These are phyloP conservation scores for Clonostachys rosea DNA, from an alignment of 2,329 filamentous ascomycete genomes.

Conservation along the genomic window DNA sequence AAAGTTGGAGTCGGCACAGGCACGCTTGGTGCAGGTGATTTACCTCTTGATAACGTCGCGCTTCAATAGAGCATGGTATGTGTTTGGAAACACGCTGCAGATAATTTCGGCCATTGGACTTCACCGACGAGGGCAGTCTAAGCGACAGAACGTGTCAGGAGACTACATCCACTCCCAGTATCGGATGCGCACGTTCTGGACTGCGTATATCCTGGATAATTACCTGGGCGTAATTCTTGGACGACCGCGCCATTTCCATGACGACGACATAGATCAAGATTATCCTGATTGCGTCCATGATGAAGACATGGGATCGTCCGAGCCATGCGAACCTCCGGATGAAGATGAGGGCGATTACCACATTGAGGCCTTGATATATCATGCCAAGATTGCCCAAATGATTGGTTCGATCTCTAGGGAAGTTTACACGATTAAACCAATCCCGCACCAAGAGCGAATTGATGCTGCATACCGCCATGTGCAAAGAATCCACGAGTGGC, in stretches of 20 bases:
- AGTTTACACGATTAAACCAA: slow-evolving; percentile 29
- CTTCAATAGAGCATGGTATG: slow-evolving; percentile 40
- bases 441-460: slow-evolving; percentile 26
- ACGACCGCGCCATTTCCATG: slow-evolving; percentile 55
- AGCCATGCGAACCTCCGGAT: slow-evolving; percentile 21
- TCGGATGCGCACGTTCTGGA: slow-evolving; percentile 52
- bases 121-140: slow-evolving; percentile 27
- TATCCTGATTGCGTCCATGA: slow-evolving; percentile 53
- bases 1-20: slow-evolving; percentile 34
- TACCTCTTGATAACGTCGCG: slow-evolving; percentile 38
- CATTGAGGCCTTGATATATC: slow-evolving; percentile 41
- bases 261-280: slow-evolving; percentile 61
- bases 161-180: slow-evolving; percentile 30
- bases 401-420: slow-evolving; percentile 30
- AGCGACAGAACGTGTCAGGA: slow-evolving; percentile 4
- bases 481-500: slow-evolving; percentile 31
- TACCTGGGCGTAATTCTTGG: slow-evolving; percentile 61
- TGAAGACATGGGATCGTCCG: slow-evolving; percentile 43
- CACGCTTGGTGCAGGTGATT: slow-evolving; percentile 32
- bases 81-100: slow-evolving; percentile 35
- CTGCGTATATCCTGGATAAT: slow-evolving; percentile 58
- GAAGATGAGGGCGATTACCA: slow-evolving; percentile 32
- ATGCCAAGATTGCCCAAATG: slow-evolving; percentile 32
- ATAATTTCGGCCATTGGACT: slow-evolving; percentile 32
- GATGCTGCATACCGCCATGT: slow-evolving; percentile 28